Evolutionary conservation across 139 green algal genomes (phyloP), one percentile per base, ranked within the genome.

Genomic region (Desmodesmus armatus): DNA sequence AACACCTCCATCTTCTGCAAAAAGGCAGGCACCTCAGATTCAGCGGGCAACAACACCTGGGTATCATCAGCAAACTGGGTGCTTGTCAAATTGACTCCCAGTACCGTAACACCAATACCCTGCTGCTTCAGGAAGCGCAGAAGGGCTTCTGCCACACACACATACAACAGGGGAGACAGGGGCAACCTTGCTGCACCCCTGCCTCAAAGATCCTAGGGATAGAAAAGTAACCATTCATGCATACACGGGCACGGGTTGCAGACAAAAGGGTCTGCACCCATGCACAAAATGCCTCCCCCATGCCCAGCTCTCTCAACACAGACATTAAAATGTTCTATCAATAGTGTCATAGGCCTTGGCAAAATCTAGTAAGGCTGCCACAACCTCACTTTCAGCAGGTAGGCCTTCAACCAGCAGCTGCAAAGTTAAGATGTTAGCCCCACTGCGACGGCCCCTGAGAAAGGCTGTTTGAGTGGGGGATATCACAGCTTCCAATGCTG

Each of bases 401-500:
- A 86, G 77, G n/a, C 70, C 49, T 17, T 67, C 17, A 31, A 84
- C 40, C 35, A 87, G 33, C 2, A 88, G 66, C 44, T 91, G 87
- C 35, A 84, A 58, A 47, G 85, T 29, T 0, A 82, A n/a, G 40
- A 86, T 58, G 13, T 65, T 87, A 27, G 90, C 66, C 0, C 83
- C 86, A 41, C 90, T 90, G 25, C 79, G 74, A n/a, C 89, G 65
- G 0, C 62, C 67, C 0, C 11, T 27, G 25, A 92, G 29, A 40
- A 92, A 90, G 9, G 78, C 82, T 21, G 85, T 87, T 76, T 92
- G 89, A 19, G 67, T 83, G 0, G 78, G 83, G 41, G 78, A 80
- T 27, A 92, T 67, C 3, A 67, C 37, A 5, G 7, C 1, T 0
- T 33, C 39, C 1, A 92, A 62, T 0, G 49, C 63, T 1, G 39